Evolutionary conservation across 495 filamentous ascomycete species (phyloP), one percentile per base, ranked within the genome.

Genomic region (Podospora tetraspora): DNA sequence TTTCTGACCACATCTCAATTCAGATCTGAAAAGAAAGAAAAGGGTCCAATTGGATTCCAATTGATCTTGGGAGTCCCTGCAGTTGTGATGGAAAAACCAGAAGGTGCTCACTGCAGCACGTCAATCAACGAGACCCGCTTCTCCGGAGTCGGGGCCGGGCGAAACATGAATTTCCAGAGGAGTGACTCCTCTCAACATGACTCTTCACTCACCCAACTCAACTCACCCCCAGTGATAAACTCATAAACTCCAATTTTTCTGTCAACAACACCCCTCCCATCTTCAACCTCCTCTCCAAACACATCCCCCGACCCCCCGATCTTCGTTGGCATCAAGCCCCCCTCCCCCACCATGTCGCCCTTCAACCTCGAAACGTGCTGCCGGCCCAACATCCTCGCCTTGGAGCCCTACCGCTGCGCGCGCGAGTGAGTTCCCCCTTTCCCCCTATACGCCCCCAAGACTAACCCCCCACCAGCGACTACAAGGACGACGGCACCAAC

Each of bases 401-500:
- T 96, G 70, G 84, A 94, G 73, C 92, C 92, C 12, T 96, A 96
- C 74, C 88, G 92, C 61, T 93, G 91, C 74, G 91, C 91, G 29
- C 82, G 91, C 87, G 91, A 93, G 91, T 92, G 80, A 77, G 89
- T 80, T 56, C 30, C 27, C 65, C 61, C 58, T 10, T 27, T n/a
- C 58, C 70, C 57, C 69, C 4, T 25, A 43, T 1, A 71, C 66
- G 68, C 64, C 68, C 68, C 68, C 27, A 63, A 63, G 64, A 52
- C 19, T 52, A 3, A 37, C 19, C 3, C 19, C 34, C 43, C 19
- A 58, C 61, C 78, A 96, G 92, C 84, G 94, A 99, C 86, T 98
- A 98, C 85, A 97, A 98, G 84, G 95, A 99, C 76, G 91, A 99
- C 75, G 96, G 95, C 71, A 96, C 90, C 60, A 98, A 98, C 76